These are phyloP conservation scores for Jacaranda copaia DNA, from an alignment of 257 asterid genomes.

Conservation along the genomic window DNA sequence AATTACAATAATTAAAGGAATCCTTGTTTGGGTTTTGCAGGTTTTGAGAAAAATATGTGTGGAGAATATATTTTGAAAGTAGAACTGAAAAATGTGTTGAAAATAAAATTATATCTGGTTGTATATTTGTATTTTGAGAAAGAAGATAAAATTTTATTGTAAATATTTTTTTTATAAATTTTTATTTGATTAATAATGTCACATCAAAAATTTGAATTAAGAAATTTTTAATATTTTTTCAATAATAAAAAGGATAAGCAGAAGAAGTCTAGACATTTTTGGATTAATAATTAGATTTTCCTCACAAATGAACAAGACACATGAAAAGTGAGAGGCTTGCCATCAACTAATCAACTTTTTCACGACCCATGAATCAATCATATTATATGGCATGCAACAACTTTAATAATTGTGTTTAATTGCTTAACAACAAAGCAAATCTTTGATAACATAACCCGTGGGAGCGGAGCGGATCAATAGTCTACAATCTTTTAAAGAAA, in stretches of 20 bases:
- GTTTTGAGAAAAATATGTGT: no score
- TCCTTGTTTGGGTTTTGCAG: no score
- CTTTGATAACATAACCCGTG: background rate
- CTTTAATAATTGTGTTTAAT: conserved; percentile 48
- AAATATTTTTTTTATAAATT: no score
- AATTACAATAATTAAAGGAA: no score
- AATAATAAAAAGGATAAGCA: background rate
- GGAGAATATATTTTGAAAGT: no score
- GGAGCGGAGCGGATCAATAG: no score
- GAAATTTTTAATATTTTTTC: background rate
- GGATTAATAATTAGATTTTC: background rate
- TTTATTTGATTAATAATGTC: no score
- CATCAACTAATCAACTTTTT: conserved; percentile 22
- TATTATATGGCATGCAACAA: conserved; percentile 32
- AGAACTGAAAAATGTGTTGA: no score
- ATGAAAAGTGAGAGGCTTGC: background rate
- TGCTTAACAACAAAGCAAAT: conserved; percentile 57
- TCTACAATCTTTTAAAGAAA: no score
- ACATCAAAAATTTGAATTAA: background rate
- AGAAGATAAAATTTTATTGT: no score
- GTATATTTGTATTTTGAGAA: no score
- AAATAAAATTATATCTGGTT: no score
- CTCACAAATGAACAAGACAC: conserved; percentile 1
- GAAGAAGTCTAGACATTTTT: background rate
- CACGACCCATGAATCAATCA: conserved; percentile 28